Conservation (phyloP, 2,329 filamentous ascomycete genomes). For the Talaromyces atroroseus region DNA sequence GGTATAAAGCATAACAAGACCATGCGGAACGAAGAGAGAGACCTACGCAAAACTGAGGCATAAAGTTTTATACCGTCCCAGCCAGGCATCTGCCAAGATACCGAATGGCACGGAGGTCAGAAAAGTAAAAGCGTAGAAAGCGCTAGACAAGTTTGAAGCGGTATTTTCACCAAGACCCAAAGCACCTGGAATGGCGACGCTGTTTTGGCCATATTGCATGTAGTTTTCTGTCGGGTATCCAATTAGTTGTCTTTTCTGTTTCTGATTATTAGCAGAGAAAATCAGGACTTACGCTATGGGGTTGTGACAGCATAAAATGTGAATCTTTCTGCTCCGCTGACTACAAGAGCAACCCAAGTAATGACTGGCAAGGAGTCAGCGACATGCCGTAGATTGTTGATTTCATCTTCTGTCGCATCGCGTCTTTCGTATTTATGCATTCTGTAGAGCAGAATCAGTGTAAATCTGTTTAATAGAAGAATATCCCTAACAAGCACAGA, state of each 20-base stretch:
- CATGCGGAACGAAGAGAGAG: neutral
- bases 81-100: slow-evolving; percentile 33
- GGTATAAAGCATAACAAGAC: slow-evolving; percentile 9
- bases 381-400: neutral
- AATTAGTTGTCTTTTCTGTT: neutral
- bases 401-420: neutral
- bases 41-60: slow-evolving; percentile 24
- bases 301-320: slow-evolving; percentile 4
- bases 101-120: slow-evolving; percentile 32
- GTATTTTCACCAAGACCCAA: slow-evolving; percentile 52
- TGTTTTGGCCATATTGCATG: neutral
- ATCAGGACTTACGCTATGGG: slow-evolving; percentile 1
- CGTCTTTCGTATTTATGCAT: neutral
- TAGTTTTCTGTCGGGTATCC: neutral
- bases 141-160: slow-evolving; percentile 51
- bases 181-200: slow-evolving; percentile 43
- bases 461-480: too few species aligned
- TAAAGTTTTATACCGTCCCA: slow-evolving; percentile 36
- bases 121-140: slow-evolving; percentile 52
- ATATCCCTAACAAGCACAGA: too few species aligned
- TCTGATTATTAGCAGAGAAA: neutral
- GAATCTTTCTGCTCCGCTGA: neutral
- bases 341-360: neutral
- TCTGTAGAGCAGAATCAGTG: too few species aligned
- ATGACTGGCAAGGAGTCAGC: neutral